Base-by-base conservation (phyloP, 2,329 filamentous ascomycete genomes). In the Massarina eburnea region DNA sequence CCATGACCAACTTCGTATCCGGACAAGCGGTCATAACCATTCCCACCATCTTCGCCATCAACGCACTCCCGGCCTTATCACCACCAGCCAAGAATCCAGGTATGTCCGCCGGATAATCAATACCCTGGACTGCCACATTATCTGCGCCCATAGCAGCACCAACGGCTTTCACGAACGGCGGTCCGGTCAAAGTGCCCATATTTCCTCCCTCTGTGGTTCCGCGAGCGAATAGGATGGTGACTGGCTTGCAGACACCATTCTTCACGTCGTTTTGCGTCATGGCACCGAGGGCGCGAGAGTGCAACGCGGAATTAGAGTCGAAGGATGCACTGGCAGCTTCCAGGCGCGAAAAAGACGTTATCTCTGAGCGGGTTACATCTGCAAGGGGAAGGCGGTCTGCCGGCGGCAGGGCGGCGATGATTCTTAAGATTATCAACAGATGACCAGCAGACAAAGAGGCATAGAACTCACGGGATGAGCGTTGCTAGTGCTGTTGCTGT, bases 181-280 rank as follows among this genome's bases (percentile, higher is more conserved):
- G 79, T 1, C 80, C 80, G 2, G 74, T 70, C 5, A 75, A 49
- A 19, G 57, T 58, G 18, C 80, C 80, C 39, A 82, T 75, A 53
- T 80, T 81, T 32, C 78, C 78, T 1, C 58, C 27, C 62, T 82
- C 78, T 5, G 72, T 75, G 3, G 79, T 81, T 8, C 80, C 80
- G 15, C 80, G 74, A n/a, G 80, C 80, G 53, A 79, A 82, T 54
- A 83, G 75, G 41, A 82, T 62, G 7, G 78, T 81, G 49, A 79
- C 71, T 24, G 68, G 58, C 26, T 73, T 74, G 62, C 76, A 78
- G 36, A 43, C 55, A 35, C 58, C 55, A 33, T 54, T 55, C 15
- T 46, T 60, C 29, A 67, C 48, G 38, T 67, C 64, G 41, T 62
- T 64, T 35, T 64, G 57, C 0, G 54, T 59, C 9, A 26, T 43